phyloP scores from a whole-genome alignment of 2,329 filamentous ascomycete genomes.

The Neocucurbitaria cava region DNA sequence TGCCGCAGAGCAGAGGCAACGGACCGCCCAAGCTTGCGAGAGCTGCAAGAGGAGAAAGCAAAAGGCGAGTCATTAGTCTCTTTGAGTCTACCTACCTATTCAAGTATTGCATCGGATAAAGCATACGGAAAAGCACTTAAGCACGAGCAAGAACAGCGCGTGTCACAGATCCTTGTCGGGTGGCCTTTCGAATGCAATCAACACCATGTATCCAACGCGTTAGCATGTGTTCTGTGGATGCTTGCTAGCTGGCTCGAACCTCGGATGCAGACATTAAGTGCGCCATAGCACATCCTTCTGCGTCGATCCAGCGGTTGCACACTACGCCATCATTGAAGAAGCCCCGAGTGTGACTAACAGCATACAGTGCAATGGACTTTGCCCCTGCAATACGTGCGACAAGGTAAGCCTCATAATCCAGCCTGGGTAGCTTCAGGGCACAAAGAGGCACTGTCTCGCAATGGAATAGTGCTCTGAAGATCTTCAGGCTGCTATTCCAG shows the following conservation, averaged over 20 bases:
- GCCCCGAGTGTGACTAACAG: conserved; percentile 16
- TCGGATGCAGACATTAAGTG: not conserved
- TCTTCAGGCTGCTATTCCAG: not conserved
- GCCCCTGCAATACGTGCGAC: conserved; percentile 65
- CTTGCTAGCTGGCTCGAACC: not conserved
- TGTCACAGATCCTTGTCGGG: not conserved
- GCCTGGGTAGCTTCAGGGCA: not conserved
- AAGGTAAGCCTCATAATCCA: conserved; percentile 53
- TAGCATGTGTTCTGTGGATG: not conserved
- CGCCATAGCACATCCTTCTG: not conserved
- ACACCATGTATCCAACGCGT: not conserved
- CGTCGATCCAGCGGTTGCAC: conserved; percentile 3
- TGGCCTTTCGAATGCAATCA: not conserved
- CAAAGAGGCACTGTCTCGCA: not conserved
- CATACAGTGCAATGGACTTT: conserved; percentile 64
- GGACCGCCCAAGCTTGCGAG: conserved; percentile 69
- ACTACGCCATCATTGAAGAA: not conserved
- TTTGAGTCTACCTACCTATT: not conserved
- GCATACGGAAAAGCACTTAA: not conserved
- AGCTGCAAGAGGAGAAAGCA: conserved; percentile 72
- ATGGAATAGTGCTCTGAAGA: not conserved
- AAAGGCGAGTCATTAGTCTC: conserved; percentile 59
- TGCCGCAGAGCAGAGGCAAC: conserved; percentile 67
- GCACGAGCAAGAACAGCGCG: not conserved
- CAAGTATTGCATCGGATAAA: conserved; percentile 1